Evolutionary conservation across 75 land plant genomes (phyloP).

Genomic region (Selaginella tamariscina): DNA sequence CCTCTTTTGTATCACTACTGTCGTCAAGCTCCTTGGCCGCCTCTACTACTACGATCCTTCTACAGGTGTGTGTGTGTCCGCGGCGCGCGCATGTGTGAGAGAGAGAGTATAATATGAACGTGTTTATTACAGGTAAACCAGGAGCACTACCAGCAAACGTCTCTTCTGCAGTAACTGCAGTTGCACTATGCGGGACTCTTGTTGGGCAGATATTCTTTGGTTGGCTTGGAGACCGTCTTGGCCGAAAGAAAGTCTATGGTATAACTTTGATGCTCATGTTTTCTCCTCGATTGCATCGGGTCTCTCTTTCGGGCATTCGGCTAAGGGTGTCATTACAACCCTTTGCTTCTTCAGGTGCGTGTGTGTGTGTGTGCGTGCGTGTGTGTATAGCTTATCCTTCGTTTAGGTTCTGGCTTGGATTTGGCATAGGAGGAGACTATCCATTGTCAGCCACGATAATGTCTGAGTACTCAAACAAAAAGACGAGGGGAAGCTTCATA

Average conservation of each 20-base stretch:
- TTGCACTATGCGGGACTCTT: background rate
- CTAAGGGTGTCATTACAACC: background rate
- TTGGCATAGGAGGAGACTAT: too few relatives aligned
- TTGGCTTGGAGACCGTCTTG: slow-evolving; percentile 21
- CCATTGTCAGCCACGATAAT: background rate
- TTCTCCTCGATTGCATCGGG: slow-evolving; percentile 11
- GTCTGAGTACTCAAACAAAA: background rate
- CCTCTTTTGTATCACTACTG: too few relatives aligned
- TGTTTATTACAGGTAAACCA: too few relatives aligned
- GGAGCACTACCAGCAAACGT: too few relatives aligned
- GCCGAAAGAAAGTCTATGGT: slow-evolving; percentile 20
- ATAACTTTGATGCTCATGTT: slow-evolving; percentile 13
- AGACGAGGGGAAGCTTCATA: background rate
- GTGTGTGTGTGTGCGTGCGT: too few relatives aligned
- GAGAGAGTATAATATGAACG: too few relatives aligned
- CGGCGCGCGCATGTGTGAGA: too few relatives aligned
- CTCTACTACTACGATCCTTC: too few relatives aligned
- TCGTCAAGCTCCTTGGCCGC: too few relatives aligned
- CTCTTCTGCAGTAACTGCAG: too few relatives aligned
- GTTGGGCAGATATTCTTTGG: slow-evolving; percentile 20
- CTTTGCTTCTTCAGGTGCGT: slow-evolving; percentile 17
- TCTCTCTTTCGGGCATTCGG: background rate
- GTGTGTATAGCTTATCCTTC: too few relatives aligned
- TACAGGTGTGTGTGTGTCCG: too few relatives aligned
- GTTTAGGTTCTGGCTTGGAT: slow-evolving; percentile 2